Conservation (phyloP, 1,139 yeast species). For the Hyphopichia pseudoburtonii region DNA sequence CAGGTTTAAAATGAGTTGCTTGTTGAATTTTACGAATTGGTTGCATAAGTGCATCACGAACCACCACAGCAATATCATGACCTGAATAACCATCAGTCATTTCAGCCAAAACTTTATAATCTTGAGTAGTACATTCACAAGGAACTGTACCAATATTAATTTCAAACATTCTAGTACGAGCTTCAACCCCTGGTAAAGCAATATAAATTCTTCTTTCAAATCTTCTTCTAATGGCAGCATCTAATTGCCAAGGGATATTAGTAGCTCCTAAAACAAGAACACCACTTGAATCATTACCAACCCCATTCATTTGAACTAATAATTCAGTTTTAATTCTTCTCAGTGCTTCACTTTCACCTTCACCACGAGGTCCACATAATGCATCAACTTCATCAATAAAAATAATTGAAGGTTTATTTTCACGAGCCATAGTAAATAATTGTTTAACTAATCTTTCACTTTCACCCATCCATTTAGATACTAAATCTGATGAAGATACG, state of each 20-base stretch:
- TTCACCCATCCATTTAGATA: constrained; percentile 99
- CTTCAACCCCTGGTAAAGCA: constrained; percentile 88
- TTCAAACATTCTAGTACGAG: constrained; percentile 91
- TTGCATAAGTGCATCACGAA: constrained; percentile 96
- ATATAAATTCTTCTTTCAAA: constrained; percentile 95
- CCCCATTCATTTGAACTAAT: constrained; percentile 98
- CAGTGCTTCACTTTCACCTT: constrained; percentile 95
- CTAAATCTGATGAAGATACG: constrained; percentile 90
- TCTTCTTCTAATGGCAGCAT: constrained; percentile 95
- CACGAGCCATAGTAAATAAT: constrained; percentile 92
- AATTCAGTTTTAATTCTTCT: constrained; percentile 95
- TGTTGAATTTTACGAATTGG: constrained; percentile 94
- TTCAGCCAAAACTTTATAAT: constrained; percentile 76
- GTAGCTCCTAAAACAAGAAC: constrained; percentile 97
- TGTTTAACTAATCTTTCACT: constrained; percentile 94
- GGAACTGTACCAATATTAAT: constrained; percentile 90
- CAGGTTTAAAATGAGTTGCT: constrained; percentile 89
- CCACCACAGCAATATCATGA: constrained; percentile 95
- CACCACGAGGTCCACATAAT: constrained; percentile 96
- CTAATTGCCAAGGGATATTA: constrained; percentile 98
- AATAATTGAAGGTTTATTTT: constrained; percentile 89
- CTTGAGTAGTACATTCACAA: constrained; percentile 70
- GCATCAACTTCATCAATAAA: constrained; percentile 99
- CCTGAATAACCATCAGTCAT: constrained; percentile 99
- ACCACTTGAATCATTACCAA: constrained; percentile 91